These are phyloP conservation scores for Xylaria sp. DNA, from an alignment of 2,329 filamentous ascomycete genomes.

Conservation along the genomic window DNA sequence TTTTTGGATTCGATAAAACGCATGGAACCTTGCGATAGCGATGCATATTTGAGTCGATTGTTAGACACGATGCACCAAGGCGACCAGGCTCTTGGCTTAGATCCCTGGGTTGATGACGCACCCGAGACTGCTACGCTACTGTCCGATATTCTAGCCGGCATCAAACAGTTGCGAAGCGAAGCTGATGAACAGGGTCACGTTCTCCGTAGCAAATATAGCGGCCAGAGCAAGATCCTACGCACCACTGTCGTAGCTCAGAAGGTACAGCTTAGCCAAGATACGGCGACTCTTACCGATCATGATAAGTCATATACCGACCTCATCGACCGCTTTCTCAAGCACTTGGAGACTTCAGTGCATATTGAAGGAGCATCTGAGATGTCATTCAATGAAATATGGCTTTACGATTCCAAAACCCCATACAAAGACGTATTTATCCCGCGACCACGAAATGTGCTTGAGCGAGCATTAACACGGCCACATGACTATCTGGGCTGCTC, in stretches of 20 bases:
- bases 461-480: slow-evolving; percentile 76
- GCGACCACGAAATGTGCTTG: slow-evolving; percentile 74
- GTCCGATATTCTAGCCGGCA: slow-evolving; percentile 56
- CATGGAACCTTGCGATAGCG: slow-evolving; percentile 64
- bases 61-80: slow-evolving; percentile 53
- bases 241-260: slow-evolving; percentile 85
- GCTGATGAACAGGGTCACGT: slow-evolving; percentile 59
- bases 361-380: slow-evolving; percentile 58
- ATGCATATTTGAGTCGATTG: slow-evolving; percentile 57
- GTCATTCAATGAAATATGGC: slow-evolving; percentile 76
- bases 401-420: slow-evolving; percentile 78
- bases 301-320: slow-evolving; percentile 77
- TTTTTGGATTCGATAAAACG: slow-evolving; percentile 69
- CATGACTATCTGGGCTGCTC: slow-evolving; percentile 81
- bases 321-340: slow-evolving; percentile 66
- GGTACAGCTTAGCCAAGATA: slow-evolving; percentile 81
- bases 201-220: slow-evolving; percentile 80
- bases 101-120: slow-evolving; percentile 50
- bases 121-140: slow-evolving; percentile 52
- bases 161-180: slow-evolving; percentile 59
- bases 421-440: slow-evolving; percentile 81
- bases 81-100: slow-evolving; percentile 53
- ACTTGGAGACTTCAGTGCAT: slow-evolving; percentile 55
- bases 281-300: slow-evolving; percentile 74
- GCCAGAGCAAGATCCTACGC: slow-evolving; percentile 75